Evolutionary conservation across 371 early-diverging fungal genomes (phyloP), one percentile per base, ranked within the genome.

Genomic region (Blakeslea trispora): DNA sequence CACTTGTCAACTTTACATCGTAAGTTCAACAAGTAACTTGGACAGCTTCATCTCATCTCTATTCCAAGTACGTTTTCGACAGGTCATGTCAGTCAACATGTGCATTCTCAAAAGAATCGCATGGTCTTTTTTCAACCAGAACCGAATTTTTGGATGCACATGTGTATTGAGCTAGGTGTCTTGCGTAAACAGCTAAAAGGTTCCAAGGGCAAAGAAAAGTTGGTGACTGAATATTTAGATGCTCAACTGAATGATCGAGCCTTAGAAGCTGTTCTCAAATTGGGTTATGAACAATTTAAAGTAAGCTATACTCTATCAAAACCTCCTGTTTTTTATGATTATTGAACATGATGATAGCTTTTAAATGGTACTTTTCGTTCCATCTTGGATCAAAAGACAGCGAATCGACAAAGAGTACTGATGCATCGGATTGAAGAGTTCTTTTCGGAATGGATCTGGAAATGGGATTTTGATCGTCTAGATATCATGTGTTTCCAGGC

Each of bases 1-100:
- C 90, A 0, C 68, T 92, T 15, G 87, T 90, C 32, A 85, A 90
- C 55, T 91, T 92, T 69, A 84, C 90, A 37, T 72, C 72, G 91
- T 89, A 79, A 42, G 72, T 19, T 13, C 35, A 24, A n/a, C n/a
- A n/a, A n/a, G n/a, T n/a, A n/a, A n/a, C n/a, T n/a, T n/a, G n/a
- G n/a, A n/a, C n/a, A n/a, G n/a, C n/a, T n/a, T n/a, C n/a, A n/a
- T n/a, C n/a, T n/a, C n/a, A n/a, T 39, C 24, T 11, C 10, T 46
- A 3, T 65, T n/a, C n/a, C n/a, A n/a, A 91, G 91, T 17, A 84
- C 84, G 14, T 91, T 91, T 60, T 85, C 88, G 13, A 79, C 84
- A 6, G 63, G 72, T 3, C 71, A 74, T 23, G 80, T 84, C 1
- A 81, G 85, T 28, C 85, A 89, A 54, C 85, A 79, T 56, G 88